phyloP scores from a whole-genome alignment of 345 rosid species.

The Aurinia saxatilis region DNA sequence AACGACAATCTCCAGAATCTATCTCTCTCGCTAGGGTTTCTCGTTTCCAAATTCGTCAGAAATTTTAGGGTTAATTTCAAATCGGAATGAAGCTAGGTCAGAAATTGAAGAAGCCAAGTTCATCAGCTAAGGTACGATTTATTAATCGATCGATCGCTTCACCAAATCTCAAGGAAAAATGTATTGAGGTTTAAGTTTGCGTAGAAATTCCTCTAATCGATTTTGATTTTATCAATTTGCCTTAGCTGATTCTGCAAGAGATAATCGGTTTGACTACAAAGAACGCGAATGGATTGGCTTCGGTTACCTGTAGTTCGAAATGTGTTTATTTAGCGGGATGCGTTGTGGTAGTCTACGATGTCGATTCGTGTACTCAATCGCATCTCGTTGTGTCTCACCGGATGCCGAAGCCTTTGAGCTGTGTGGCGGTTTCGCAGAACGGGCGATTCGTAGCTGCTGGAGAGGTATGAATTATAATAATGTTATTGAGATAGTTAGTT shows the following conservation, averaged over 20 bases:
- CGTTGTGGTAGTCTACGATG: slow-evolving; percentile 59
- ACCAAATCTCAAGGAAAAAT: slow-evolving; percentile 5
- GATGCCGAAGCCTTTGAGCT: slow-evolving; percentile 53
- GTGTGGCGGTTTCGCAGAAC: slow-evolving; percentile 53
- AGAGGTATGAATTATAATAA: slow-evolving; percentile 46
- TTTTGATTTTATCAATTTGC: background rate
- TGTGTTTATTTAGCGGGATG: slow-evolving; percentile 77
- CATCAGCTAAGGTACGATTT: slow-evolving; percentile 44
- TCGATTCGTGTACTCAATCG: slow-evolving; percentile 44
- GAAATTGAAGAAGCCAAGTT: slow-evolving; percentile 40
- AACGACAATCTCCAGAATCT: slow-evolving; percentile 4
- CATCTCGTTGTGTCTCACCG: slow-evolving; percentile 61
- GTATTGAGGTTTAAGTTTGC: background rate
- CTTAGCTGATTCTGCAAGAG: slow-evolving; percentile 55
- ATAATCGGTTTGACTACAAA: slow-evolving; percentile 61
- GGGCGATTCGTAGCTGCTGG: slow-evolving; percentile 75
- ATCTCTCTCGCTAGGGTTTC: slow-evolving; percentile 21
- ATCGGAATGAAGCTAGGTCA: slow-evolving; percentile 43
- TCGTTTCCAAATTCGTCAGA: background rate
- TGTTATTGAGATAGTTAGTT: background rate
- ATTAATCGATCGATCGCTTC: background rate
- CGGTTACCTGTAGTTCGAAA: slow-evolving; percentile 31
- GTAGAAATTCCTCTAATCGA: background rate
- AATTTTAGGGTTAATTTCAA: background rate
- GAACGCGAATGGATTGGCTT: slow-evolving; percentile 62